Conservation (phyloP, 2,329 filamentous ascomycete species). For the Mollisia scopiformis region DNA sequence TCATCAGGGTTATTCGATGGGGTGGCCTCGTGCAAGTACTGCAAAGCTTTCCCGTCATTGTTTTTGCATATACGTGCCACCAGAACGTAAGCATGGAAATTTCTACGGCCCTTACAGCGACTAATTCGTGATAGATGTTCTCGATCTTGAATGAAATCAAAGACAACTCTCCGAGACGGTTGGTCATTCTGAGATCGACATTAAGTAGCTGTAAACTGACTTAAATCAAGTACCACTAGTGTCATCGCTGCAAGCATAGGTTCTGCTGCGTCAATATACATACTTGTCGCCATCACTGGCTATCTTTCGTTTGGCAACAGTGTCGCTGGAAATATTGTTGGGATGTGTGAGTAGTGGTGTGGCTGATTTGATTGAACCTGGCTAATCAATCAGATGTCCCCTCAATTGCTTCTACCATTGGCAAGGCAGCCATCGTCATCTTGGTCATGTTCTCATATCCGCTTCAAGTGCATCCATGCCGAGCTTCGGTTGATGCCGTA, state of each 20-base stretch:
- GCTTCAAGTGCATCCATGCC: slow-evolving; percentile 92
- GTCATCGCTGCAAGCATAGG: slow-evolving; percentile 87
- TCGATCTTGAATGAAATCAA: slow-evolving; percentile 95
- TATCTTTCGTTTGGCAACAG: slow-evolving; percentile 94
- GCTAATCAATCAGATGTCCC: slow-evolving; percentile 56
- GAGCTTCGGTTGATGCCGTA: slow-evolving; percentile 94
- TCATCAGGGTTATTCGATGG: slow-evolving; percentile 78
- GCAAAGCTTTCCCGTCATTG: slow-evolving; percentile 88
- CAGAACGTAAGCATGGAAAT: slow-evolving; percentile 71
- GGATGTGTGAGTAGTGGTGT: slow-evolving; percentile 71
- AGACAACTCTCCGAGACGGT: slow-evolving; percentile 72
- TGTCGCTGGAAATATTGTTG: slow-evolving; percentile 89
- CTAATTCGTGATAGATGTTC: slow-evolving; percentile 75
- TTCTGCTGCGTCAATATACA: slow-evolving; percentile 82
- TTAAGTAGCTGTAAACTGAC: slow-evolving; percentile 9
- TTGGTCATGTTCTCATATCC: slow-evolving; percentile 97
- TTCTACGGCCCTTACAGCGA: not conserved
- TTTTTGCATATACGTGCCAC: slow-evolving; percentile 99
- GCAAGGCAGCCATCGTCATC: slow-evolving; percentile 91
- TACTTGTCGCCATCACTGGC: slow-evolving; percentile 90
- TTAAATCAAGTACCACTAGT: slow-evolving; percentile 62
- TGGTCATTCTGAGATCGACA: slow-evolving; percentile 8
- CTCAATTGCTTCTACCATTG: slow-evolving; percentile 84
- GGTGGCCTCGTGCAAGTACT: slow-evolving; percentile 77
- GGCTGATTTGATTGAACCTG: not conserved